Evolutionary conservation across 208 protist genomes (phyloP), one percentile per base, ranked within the genome.

Genomic region (Naegleria fowleri): DNA sequence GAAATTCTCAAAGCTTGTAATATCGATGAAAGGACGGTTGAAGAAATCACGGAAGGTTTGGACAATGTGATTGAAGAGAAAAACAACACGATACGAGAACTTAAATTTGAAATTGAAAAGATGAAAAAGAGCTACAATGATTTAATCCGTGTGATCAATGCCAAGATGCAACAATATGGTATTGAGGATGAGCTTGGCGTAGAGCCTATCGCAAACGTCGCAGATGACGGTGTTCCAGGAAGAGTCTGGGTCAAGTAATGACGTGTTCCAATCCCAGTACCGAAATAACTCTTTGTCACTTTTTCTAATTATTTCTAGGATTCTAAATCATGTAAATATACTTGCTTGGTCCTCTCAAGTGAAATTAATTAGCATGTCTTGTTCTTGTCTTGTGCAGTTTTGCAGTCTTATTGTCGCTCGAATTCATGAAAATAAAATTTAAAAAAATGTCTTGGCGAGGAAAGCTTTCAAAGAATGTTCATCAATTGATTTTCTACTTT

Each of bases 1-100:
- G 85, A 88, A 38, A 58, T 88, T 39, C 19, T 88, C 25, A 88
- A 91, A 4, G 97, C 97, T 39, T 96, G 97, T 93, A 97, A 98
- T 83, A 93, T 99, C 0, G 97, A 99, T 92, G 97, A 97, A 22
- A 79, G 93, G 0, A 93, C 96, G 33, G 94, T 98, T 90, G 94
- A 95, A 40, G 58, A 95, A 15, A 95, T 99, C 41, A 96, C 96
- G 0, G 90, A 93, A n/a, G 93, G 97, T 93, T 95, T 99, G 36
- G 97, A 99, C 90, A 92, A 95, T 43, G 94, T 97, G 58, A 93
- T 99, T 67, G 94, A 95, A 67, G 93, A 92, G 22, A 98, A 98
- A 93, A 99, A 99, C 94, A 96, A 96, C 86, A 92, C 95, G 76
- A 98, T 99, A 92, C 96, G 98, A 92, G 97, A 98, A 87, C 93